Base-by-base conservation (phyloP, 148 eudicot genomes). In the Arctostaphylos glauca region DNA sequence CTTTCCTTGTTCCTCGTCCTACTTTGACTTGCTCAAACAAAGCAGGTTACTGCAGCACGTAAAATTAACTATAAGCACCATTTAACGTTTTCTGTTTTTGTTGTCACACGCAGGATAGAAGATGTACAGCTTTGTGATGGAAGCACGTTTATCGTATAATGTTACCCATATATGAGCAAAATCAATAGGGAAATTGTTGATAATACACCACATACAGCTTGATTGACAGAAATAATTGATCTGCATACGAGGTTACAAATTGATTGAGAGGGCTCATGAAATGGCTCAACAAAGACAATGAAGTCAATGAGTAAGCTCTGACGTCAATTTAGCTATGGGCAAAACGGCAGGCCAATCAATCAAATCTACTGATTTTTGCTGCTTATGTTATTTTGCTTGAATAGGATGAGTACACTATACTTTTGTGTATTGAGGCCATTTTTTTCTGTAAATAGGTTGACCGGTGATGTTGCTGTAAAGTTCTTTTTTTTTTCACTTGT, bases 361-460 rank as follows among this genome's bases (percentile, higher is more conserved):
- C 3, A 54, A 53, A 12, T 2, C 14, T 2, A 54, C 58, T 54
- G 58, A 54, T 54, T 54, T 16, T 16, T 54, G 58, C 58, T 3
- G 16, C 58, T 54, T 14, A 4, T 5, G 58, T 14, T 12, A 54
- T 54, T 54, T 15, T 5, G 58, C 38, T 54, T 54, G 58, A 16
- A 54, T 54, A 14, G 16, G 58, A 31, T 31, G 38, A 31, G 38
- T 31, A 31, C 38, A 31, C 7, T 55, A 47, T 23, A 25, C 25
- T 8, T 3, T 60, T 47, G 23, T 2, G 5, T 18, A 16, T 68
- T 77, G 5, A 31, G 62, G 31, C 70, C 25, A 19, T 23, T 53
- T 16, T 16, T 56, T 23, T 81, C 18, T 84, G 87, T 81, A 85
- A 21, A 85, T 81, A 85, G 84, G 25, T 77, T 81, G 70, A 56